Base-by-base conservation (phyloP, 371 early-diverging fungal species). In the Amoeboradix gromovi region DNA sequence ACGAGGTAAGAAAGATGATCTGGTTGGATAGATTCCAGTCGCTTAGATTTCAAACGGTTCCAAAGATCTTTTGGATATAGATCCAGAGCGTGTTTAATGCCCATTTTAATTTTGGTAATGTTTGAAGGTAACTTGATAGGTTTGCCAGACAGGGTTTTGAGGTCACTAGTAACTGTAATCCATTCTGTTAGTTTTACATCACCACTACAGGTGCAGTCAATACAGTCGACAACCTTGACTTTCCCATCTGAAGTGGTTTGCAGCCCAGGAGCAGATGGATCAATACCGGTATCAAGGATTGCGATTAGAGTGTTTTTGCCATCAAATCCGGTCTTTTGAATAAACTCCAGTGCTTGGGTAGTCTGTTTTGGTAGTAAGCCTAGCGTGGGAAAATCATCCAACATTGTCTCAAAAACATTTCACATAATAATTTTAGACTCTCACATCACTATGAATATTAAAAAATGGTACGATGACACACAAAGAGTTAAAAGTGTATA, bases 161-260 rank as follows among this genome's bases (percentile, higher is more conserved):
- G 5, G 22, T 48, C 48, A 22, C 12, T 5, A 12, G 5, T 48
- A 12, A 48, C 81, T 67, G 81, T 16, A 30, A 16, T 68, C 68
- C 30, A 30, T 1, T 16, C 32, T 17, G n/a, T 48, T 48, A 69
- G 17, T 29, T 30, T 68, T 68, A 69, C 85, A 74, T 88, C 89
- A 71, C 90, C 90, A 72, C 31, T 80, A 32, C 93, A 92, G 12
- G 92, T 89, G 79, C 93, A 92, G 78, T 93, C 95, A 66, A 94
- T 84, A 70, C 88, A 82, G 75, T 92, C 91, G 32, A 91, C 78
- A 31, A 93, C 78, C 77, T 94, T 92, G 69, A 86, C 89, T 73
- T 83, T 83, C 66, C 91, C 92, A 69, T 90, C 88, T 5, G 87
- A 84, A 1, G 92, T 92, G 12, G 82, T 77, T 78, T 84, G 69